Percentiles rank a stretch among this genome's conserved stretches.
Evolutionary conservation across 2,329 filamentous ascomycete species (phyloP).

Genomic region (Monosporascus sp.): DNA sequence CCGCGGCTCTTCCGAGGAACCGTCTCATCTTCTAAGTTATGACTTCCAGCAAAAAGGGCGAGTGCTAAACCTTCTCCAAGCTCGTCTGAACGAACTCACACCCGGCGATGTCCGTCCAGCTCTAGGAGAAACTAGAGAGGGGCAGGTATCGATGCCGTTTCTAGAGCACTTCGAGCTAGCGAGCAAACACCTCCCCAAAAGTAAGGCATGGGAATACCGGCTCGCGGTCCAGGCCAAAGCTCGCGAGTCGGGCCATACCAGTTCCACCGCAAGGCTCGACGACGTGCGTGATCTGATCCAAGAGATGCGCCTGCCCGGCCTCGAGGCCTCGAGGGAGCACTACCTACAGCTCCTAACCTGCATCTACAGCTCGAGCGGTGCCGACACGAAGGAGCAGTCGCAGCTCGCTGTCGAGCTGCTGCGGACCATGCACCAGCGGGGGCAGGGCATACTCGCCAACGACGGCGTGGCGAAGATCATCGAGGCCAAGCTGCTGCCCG

Average conservation of each 20-base stretch:
- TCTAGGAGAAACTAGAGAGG: not conserved
- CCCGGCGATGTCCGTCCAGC: not conserved
- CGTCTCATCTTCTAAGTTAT: slow-evolving; percentile 14
- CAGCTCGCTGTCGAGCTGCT: slow-evolving; percentile 39
- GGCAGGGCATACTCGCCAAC: slow-evolving; percentile 35
- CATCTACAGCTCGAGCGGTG: slow-evolving; percentile 27
- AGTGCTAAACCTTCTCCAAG: slow-evolving; percentile 19
- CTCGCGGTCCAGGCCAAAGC: slow-evolving; percentile 24
- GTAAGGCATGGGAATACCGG: slow-evolving; percentile 30
- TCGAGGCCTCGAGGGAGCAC: slow-evolving; percentile 29
- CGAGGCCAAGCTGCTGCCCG: slow-evolving; percentile 31
- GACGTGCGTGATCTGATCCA: slow-evolving; percentile 24
- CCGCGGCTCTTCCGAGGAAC: slow-evolving; percentile 7
- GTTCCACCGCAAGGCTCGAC: slow-evolving; percentile 12
- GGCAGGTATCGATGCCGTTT: slow-evolving; percentile 9
- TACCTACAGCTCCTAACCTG: slow-evolving; percentile 33
- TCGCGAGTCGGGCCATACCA: slow-evolving; percentile 9
- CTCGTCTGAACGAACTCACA: slow-evolving; percentile 15
- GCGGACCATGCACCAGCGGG: slow-evolving; percentile 40
- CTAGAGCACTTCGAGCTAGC: slow-evolving; percentile 20
- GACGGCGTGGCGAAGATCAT: slow-evolving; percentile 47
- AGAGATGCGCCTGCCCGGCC: slow-evolving; percentile 35
- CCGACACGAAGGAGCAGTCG: slow-evolving; percentile 22
- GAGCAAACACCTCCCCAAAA: slow-evolving; percentile 22
- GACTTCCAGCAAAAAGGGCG: slow-evolving; percentile 19